These are phyloP conservation scores for Schizonepeta tenuifolia DNA, from an alignment of 257 asterid genomes.

Conservation along the genomic window DNA sequence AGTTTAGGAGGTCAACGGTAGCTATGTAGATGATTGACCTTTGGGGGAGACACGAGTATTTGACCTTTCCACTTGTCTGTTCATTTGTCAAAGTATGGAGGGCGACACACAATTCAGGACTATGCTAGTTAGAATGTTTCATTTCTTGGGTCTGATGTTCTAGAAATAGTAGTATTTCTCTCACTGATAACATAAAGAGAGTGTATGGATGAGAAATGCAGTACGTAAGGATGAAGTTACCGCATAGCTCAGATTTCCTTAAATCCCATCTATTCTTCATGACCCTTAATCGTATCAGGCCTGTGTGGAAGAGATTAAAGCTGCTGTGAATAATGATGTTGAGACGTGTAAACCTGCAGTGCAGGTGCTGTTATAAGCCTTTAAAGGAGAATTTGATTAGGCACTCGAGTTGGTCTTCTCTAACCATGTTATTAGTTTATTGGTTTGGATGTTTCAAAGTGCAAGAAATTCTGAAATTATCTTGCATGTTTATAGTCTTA, in stretches of 20 bases:
- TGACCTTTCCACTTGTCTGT: background rate
- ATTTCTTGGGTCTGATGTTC: background rate
- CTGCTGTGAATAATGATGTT: background rate
- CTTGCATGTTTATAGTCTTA: background rate
- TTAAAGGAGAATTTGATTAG: background rate
- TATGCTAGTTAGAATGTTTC: background rate
- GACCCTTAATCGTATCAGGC: background rate
- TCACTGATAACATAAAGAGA: background rate
- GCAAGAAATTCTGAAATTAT: background rate
- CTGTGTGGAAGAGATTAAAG: background rate
- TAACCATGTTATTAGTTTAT: background rate
- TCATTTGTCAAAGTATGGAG: background rate
- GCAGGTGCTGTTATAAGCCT: background rate
- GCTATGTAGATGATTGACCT: background rate
- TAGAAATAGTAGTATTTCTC: background rate
- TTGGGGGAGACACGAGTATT: background rate
- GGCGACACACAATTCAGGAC: no score
- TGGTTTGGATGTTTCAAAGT: background rate
- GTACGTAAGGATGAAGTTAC: background rate
- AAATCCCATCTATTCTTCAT: background rate
- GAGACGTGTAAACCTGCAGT: slow-evolving; percentile 3
- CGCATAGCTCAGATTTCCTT: background rate
- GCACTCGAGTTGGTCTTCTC: background rate
- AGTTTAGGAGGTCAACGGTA: background rate
- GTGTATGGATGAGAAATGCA: background rate